A percentile compares a stretch with the other conserved stretches of the same genome.
Evolutionary conservation across 176 grass and related monocot species (phyloP).

Genomic region (Rhynchospora pubera): DNA sequence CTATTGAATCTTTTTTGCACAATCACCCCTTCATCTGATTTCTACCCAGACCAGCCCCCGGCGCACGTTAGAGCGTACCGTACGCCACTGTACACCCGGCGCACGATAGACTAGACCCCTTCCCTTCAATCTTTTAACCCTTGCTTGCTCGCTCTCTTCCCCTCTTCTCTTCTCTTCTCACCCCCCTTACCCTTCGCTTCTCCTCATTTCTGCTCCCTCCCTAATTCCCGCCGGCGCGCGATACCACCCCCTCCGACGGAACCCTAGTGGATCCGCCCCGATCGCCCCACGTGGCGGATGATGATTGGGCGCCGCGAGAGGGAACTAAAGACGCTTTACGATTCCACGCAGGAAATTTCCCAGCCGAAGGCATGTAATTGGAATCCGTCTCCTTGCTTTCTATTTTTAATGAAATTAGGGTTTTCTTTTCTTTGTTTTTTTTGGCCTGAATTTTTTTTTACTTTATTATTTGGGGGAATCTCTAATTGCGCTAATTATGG

Average conservation of each 20-base stretch:
- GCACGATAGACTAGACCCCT: slow-evolving; percentile 18
- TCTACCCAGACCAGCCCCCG: not conserved
- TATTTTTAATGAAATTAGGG: not conserved
- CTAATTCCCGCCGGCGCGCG: slow-evolving; percentile 15
- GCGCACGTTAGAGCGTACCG: not conserved
- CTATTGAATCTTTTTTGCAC: not conserved
- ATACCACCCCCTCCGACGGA: not conserved
- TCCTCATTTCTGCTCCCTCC: slow-evolving; percentile 5
- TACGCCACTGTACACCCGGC: not conserved
- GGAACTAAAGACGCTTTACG: slow-evolving; percentile 15
- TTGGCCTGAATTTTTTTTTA: not conserved
- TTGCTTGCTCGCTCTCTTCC: not conserved
- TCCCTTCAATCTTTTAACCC: slow-evolving; percentile 19
- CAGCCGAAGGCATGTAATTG: slow-evolving; percentile 17
- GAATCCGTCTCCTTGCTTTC: not conserved
- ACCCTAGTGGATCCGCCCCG: slow-evolving; percentile 20
- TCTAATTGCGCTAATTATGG: not conserved
- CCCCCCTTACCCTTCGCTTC: not conserved
- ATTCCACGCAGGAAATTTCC: slow-evolving; percentile 3
- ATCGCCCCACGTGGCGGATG: slow-evolving; percentile 9
- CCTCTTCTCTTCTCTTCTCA: too few relatives aligned
- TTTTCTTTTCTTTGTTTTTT: not conserved
- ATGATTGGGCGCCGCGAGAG: slow-evolving; percentile 19
- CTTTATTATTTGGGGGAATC: slow-evolving; percentile 3
- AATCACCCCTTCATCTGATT: not conserved